Percentiles rank a stretch among this genome's conserved stretches.
These are phyloP conservation scores for Celoporthe dispersa DNA, from an alignment of 2,329 filamentous ascomycete genomes.

Conservation along the genomic window DNA sequence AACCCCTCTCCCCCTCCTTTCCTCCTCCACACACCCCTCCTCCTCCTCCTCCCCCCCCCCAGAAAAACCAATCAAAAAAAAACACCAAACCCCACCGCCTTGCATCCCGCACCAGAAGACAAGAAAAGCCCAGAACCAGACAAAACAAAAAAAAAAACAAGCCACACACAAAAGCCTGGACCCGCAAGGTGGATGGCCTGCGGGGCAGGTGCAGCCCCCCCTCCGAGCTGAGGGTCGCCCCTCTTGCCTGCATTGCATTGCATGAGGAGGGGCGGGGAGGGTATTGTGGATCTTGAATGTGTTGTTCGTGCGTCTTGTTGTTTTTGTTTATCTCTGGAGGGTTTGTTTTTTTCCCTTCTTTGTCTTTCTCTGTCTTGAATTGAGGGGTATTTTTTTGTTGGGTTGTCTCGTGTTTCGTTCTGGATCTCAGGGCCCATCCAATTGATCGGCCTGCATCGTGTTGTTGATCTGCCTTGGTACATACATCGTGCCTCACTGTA, in stretches of 20 bases:
- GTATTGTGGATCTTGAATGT: not conserved
- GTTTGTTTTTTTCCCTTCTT: not conserved
- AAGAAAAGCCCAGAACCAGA: constrained; percentile 1
- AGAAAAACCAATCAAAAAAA: not conserved
- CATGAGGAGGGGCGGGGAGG: not conserved
- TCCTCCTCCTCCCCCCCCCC: not conserved
- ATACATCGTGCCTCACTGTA: too few species aligned
- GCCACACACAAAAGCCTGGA: not conserved
- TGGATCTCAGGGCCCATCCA: not conserved
- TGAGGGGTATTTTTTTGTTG: not conserved
- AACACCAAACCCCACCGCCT: not conserved
- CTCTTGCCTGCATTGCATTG: constrained; percentile 4
- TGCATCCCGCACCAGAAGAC: not conserved
- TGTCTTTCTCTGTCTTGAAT: too few species aligned
- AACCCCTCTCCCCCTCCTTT: not conserved
- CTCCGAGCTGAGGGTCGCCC: not conserved
- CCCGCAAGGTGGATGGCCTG: not conserved
- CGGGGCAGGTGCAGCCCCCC: not conserved
- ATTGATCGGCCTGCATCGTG: not conserved
- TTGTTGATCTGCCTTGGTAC: too few species aligned
- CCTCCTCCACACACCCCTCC: not conserved
- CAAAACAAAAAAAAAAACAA: not conserved
- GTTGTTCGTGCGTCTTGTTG: constrained; percentile 1
- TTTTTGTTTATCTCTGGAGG: not conserved
- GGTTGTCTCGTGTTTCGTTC: not conserved